Base-by-base conservation (phyloP, 78 protist genomes). In the Chrysochromulina parva region DNA sequence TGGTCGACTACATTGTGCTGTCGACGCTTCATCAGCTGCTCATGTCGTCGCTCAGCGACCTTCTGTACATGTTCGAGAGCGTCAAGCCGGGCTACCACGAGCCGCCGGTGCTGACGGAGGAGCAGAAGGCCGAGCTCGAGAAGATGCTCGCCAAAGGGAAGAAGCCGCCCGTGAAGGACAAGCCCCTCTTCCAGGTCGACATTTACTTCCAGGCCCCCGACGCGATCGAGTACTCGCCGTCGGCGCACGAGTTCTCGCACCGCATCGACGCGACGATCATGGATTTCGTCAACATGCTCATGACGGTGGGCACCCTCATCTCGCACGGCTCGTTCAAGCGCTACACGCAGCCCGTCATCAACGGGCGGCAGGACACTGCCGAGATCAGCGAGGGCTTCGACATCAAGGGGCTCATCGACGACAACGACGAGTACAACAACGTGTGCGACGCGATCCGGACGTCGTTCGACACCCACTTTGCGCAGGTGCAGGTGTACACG, bases 1-100 rank as follows among this genome's bases (percentile, higher is more conserved):
- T 86, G 14, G 65, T 48, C 7, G 95, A 94, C 84, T 91, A 88
- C 89, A 16, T 94, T 11, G 85, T 94, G 84, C 19, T 91, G 50
- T 84, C 91, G 38, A 17, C 88, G 53, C 84, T 88, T 53, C 76
- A 62, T 52, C 19, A 1, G 14, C 90, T 93, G 50, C 74, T 81
- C 47, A 73, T 90, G 47, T 4, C 69, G 10, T 13, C 89, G 14
- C 76, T 88, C 24, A 2, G 17, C 7, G 94, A 86, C 69, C 20
- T 90, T n/a, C 86, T 69, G 54, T 38, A 28, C 7, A 4, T 10
- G 22, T 59, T 88, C 65, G 57, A 57, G 65, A 10, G 3, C 28
- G 54, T 26, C 48, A 82, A 58, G 53, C 1, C 9, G 59, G 80
- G 76, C n/a, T 13, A 60, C 73, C n/a, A 17, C 73, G 73, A 66